These are phyloP conservation scores for Melanomma pulvis-pyrius DNA, from an alignment of 495 filamentous ascomycete genomes.

Conservation along the genomic window DNA sequence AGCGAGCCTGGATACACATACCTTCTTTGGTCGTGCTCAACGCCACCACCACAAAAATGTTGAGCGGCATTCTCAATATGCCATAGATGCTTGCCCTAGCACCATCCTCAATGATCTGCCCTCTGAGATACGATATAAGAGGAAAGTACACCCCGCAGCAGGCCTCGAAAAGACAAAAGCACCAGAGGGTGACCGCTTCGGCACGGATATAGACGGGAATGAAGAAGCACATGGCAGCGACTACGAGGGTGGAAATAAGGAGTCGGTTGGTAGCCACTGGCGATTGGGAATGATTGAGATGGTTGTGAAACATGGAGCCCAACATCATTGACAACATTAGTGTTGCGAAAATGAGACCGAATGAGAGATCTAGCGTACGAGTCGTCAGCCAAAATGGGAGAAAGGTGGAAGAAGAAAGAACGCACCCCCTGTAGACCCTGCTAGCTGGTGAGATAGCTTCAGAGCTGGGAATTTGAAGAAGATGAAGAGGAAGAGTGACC, in stretches of 20 bases:
- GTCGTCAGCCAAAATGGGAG: background rate
- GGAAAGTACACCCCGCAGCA: constrained; percentile 60
- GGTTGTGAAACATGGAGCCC: background rate
- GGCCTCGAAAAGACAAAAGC: constrained; percentile 57
- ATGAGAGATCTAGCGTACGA: constrained; percentile 48
- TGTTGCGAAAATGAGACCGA: constrained; percentile 59
- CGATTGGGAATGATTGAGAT: background rate
- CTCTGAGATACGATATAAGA: constrained; percentile 55
- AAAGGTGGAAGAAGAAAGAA: background rate
- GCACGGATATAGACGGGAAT: background rate
- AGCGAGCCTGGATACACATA: background rate
- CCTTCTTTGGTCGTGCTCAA: constrained; percentile 52
- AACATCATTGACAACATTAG: constrained; percentile 53
- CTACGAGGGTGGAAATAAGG: constrained; percentile 49
- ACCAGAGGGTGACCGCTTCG: constrained; percentile 52
- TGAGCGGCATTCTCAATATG: constrained; percentile 56
- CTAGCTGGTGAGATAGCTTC: constrained; percentile 44
- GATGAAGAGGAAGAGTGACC: constrained; percentile 63
- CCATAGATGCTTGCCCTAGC: constrained; percentile 57
- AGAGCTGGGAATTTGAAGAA: constrained; percentile 61
- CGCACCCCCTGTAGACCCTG: constrained; percentile 12
- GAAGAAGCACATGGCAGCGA: constrained; percentile 42
- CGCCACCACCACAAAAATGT: constrained; percentile 57
- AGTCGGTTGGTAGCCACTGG: constrained; percentile 37
- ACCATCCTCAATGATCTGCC: constrained; percentile 53